Evolutionary conservation across 257 asterid genomes (phyloP), one percentile per base, ranked within the genome.

Genomic region (Solanum paucissectum): DNA sequence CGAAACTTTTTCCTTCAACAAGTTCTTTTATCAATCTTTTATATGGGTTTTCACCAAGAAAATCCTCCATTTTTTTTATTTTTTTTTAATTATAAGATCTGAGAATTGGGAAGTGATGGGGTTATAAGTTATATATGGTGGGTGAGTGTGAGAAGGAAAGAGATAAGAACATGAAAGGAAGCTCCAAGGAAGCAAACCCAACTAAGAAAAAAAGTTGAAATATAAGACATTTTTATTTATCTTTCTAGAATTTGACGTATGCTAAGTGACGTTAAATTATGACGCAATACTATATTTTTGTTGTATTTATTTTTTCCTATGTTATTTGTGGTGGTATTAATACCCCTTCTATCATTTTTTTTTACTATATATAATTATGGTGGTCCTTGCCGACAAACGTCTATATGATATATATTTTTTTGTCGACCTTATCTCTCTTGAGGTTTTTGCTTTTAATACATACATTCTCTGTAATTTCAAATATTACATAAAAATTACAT

Each of bases 1-100:
- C 90, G 4, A 74, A 60, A n/a, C 91, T 87, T 76, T 87, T 92
- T 9, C 98, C 98, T 76, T 87, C 85, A 1, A 60, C 62, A 1
- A 95, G 91, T 92, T 87, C 85, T 52, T 42, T 83, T 62, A 92
- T 88, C 77, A 83, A 66, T 66, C 84, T 88, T 42, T 73, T 52
- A 87, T 75, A 83, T n/a, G 12, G 62, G 64, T 29, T 46, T 38
- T 37, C 44, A n/a, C 21, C 72, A 79, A 38, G 49, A 27, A 21
- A 68, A 49, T 58, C 33, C 83, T 36, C 72, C 89, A 86, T 89
- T 82, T 23, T 18, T 27, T 27, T 68, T 5, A 29, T 29, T 29
- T 29, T 29, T 66, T 3, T 2, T 0, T 2, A 3, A 20, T 7
- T 44, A 2, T 84, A 42, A 40, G 52, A 58, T 64, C 34, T 44